phyloP scores from a whole-genome alignment of 208 protist genomes.

The Phytomonas francai region DNA sequence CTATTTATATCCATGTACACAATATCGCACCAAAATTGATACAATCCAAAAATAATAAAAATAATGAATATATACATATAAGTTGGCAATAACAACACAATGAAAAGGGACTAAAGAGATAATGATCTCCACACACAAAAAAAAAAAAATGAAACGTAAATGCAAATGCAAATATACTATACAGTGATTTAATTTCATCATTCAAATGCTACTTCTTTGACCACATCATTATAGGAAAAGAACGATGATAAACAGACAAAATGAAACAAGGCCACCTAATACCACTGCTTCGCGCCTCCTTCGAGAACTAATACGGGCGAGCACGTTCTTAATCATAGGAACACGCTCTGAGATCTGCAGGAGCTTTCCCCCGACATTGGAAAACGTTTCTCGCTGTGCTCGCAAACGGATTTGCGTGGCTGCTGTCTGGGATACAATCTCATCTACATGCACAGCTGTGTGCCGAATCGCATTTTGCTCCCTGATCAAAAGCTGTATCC shows the following conservation, averaged over 20 bases:
- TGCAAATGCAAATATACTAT: background rate
- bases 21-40: background rate
- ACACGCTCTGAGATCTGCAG: conserved; percentile 62
- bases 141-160: conserved; percentile 17
- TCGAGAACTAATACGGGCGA: conserved; percentile 57
- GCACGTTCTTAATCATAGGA: conserved; percentile 61
- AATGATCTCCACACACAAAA: conserved; percentile 5
- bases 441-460: conserved; percentile 51
- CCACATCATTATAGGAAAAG: conserved; percentile 41
- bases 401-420: conserved; percentile 43
- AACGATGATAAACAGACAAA: conserved; percentile 56
- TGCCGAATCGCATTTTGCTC: conserved; percentile 72
- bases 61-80: conserved; percentile 3
- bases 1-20: background rate
- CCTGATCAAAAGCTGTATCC: conserved; percentile 58
- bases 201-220: conserved; percentile 3
- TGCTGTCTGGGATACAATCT: conserved; percentile 56
- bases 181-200: background rate
- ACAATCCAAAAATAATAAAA: background rate
- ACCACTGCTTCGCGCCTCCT: conserved; percentile 59
- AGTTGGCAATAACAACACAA: background rate
- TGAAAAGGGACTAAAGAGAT: conserved; percentile 9
- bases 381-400: conserved; percentile 61
- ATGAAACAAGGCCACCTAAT: conserved; percentile 42
- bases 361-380: conserved; percentile 38